Evolutionary conservation across 1,284 basidiomycete genomes (phyloP).

Genomic region (Ganoderma resinaceum): DNA sequence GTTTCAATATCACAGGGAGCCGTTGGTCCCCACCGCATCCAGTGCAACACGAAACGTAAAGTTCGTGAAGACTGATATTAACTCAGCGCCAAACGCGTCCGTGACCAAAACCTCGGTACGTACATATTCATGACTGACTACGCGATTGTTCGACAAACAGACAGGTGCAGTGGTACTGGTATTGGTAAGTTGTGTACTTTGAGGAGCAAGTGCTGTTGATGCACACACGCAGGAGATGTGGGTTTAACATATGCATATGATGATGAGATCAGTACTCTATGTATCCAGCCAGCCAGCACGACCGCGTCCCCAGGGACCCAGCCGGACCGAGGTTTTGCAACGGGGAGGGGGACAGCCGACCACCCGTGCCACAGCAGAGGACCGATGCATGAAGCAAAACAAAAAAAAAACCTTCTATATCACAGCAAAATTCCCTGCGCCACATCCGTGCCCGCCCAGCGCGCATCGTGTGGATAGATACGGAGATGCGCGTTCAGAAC

Average conservation of each 20-base stretch:
- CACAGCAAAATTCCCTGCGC: slow-evolving; percentile 3
- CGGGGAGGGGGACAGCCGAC: background rate
- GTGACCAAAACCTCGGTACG: background rate
- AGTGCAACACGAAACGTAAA: too few species aligned
- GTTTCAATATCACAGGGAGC: too few species aligned
- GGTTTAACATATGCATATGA: background rate
- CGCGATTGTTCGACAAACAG: too few species aligned
- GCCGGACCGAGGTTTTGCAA: slow-evolving; percentile 2
- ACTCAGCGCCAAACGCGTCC: background rate
- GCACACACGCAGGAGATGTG: background rate
- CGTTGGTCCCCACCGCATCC: too few species aligned
- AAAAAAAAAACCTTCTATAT: background rate
- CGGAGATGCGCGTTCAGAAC: slow-evolving; percentile 17
- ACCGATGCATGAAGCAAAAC: background rate
- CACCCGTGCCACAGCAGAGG: slow-evolving; percentile 8
- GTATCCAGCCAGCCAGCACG: background rate
- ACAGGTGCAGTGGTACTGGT: background rate
- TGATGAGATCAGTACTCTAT: slow-evolving; percentile 8
- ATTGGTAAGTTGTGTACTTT: background rate
- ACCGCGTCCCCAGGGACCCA: background rate
- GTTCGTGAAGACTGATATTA: background rate
- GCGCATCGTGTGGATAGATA: background rate
- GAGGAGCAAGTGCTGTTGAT: background rate
- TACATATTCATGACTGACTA: background rate
- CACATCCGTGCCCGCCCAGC: background rate